Percentiles rank a stretch among this genome's conserved stretches.
Evolutionary conservation across 2,329 filamentous ascomycete genomes (phyloP).

Genomic region (Penicillium psychrosexuale): DNA sequence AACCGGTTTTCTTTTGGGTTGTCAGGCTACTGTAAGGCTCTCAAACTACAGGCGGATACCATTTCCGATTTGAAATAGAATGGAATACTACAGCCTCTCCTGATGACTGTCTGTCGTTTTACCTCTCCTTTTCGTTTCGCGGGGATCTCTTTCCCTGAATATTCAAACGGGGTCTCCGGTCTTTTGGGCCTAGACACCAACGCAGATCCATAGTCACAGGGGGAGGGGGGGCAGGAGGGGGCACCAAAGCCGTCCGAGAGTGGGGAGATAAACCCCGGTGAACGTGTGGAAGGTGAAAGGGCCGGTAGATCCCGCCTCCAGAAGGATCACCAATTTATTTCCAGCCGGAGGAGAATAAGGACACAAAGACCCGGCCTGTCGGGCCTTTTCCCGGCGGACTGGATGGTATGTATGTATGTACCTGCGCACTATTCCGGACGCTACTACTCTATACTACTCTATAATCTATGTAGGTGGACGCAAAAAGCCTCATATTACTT

Average conservation of each 20-base stretch:
- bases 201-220: neutral
- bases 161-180: neutral
- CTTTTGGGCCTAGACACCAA: neutral
- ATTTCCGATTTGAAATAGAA: neutral
- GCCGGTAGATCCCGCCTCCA: constrained; percentile 9
- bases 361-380: neutral
- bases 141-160: neutral
- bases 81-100: no score
- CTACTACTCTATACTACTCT: no score
- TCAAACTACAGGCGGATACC: neutral
- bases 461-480: neutral
- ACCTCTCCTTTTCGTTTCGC: neutral
- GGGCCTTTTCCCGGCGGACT: neutral
- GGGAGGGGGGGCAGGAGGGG: neutral
- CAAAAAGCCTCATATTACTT: neutral
- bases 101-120: no score
- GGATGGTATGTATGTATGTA: neutral
- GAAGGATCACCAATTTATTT: neutral
- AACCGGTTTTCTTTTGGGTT: neutral
- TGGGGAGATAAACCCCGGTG: neutral
- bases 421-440: neutral
- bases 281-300: constrained; percentile 1
- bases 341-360: neutral
- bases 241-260: neutral
- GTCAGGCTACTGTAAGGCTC: neutral